Base-by-base conservation (phyloP, 2,329 filamentous ascomycete genomes). In the Pseudomassariella vexata region DNA sequence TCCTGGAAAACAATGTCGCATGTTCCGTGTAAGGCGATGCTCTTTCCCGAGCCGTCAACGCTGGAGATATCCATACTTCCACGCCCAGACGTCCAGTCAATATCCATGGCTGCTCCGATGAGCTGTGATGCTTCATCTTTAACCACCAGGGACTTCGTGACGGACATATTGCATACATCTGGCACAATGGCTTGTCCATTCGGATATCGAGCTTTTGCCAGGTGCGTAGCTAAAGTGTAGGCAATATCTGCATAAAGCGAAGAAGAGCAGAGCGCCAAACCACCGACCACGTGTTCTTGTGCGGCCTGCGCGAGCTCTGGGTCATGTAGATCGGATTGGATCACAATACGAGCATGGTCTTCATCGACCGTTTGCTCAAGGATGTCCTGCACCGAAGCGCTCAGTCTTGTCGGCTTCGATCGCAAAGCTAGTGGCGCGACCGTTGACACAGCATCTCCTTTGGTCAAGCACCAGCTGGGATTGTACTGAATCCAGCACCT, bases 381-480 rank as follows among this genome's bases (percentile, higher is more conserved):
- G 10, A 45, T 32, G 4, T 33, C 23, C 24, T 47, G 44, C 9
- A 47, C 38, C 3, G 43, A 41, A 15, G 43, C 41, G 32, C 38
- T 41, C 24, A n/a, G n/a, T n/a, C n/a, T n/a, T n/a, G n/a, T 42
- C 35, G 7, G 39, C 26, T 22, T 25, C 24, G 16, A 29, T 14
- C 14, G 30, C 4, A 19, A 12, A 19, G 17, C 21, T 21, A 11
- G 9, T 29, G 15, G n/a, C n/a, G 7, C 19, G 15, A 39, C 36
- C 19, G 26, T 27, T 5, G 52, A 41, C 14, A 52, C 46, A 19
- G 52, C 63, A 46, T 78, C 68, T 17, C 73, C 76, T 56, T 81
- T 82, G 38, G 66, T 70, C 27, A 79, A 57, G 9, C 65, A 69
- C 73, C 73, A 81, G 56, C 81, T 72, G 47, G 77, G 71, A 44